Conservation (phyloP, 164 flowering plant genomes). For the Litsea cubeba region DNA sequence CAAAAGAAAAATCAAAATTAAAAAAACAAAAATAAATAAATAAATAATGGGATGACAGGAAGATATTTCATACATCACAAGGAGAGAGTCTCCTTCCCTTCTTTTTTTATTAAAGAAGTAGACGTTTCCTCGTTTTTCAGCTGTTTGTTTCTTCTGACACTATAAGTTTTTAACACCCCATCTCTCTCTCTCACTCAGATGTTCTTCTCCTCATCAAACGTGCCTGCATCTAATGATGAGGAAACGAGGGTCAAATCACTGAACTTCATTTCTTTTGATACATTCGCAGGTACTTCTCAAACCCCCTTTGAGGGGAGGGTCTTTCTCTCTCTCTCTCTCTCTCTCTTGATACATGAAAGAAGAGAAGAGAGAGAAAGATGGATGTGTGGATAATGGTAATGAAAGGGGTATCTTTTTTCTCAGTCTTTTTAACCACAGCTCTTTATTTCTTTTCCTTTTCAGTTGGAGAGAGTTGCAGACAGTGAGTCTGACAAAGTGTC, state of each 20-base stretch:
- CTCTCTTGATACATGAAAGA: background rate
- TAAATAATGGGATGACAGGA: background rate
- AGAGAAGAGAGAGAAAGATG: background rate
- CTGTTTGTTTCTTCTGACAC: constrained; percentile 42
- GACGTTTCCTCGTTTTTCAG: constrained; percentile 93
- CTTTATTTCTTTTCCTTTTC: constrained; percentile 32
- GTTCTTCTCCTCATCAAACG: constrained; percentile 22
- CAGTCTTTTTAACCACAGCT: constrained; percentile 28
- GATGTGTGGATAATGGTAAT: constrained; percentile 39
- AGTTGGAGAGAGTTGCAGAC: constrained; percentile 41
- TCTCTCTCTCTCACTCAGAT: constrained; percentile 7
- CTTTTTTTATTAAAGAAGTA: constrained; percentile 34
- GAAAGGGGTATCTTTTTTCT: constrained; percentile 60
- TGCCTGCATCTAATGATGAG: constrained; percentile 57
- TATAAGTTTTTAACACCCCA: constrained; percentile 3
- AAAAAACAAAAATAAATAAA: background rate
- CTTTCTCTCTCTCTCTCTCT: background rate
- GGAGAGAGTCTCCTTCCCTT: background rate
- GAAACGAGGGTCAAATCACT: constrained; percentile 59
- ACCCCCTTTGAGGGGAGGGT: background rate
- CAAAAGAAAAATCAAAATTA: background rate
- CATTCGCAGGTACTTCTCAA: constrained; percentile 41
- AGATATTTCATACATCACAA: background rate
- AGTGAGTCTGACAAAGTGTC: constrained; percentile 40
- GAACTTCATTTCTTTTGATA: constrained; percentile 43